These are phyloP conservation scores for Westerdykella aurantiaca DNA, from an alignment of 2,329 filamentous ascomycete species.

Conservation along the genomic window DNA sequence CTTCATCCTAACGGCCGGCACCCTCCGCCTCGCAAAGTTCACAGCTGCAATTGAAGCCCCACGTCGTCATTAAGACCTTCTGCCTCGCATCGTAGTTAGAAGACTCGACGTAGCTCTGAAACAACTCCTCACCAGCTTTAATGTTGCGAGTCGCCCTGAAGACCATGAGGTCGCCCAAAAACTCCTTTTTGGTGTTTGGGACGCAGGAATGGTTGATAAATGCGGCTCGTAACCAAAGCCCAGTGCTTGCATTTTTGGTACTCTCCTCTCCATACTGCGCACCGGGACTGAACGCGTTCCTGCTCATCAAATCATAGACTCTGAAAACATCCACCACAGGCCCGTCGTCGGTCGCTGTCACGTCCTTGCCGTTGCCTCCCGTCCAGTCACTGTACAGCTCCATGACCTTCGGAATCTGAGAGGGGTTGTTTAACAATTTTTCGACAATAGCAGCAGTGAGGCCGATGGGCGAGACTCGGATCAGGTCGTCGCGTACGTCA, in stretches of 20 bases:
- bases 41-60: slow-evolving; percentile 42
- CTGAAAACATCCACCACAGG: slow-evolving; percentile 48
- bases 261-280: slow-evolving; percentile 20
- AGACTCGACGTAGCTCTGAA: slow-evolving; percentile 23
- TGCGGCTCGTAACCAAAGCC: slow-evolving; percentile 39
- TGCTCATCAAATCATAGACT: slow-evolving; percentile 39
- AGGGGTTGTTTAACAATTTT: slow-evolving; percentile 45
- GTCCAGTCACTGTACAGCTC: slow-evolving; percentile 30
- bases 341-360: slow-evolving; percentile 30
- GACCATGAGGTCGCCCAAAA: slow-evolving; percentile 36
- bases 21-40: slow-evolving; percentile 35
- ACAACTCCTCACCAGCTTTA: slow-evolving; percentile 18
- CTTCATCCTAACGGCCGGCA: slow-evolving; percentile 15
- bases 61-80: slow-evolving; percentile 25
- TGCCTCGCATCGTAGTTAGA: slow-evolving; percentile 33
- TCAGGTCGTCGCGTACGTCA: slow-evolving; percentile 36
- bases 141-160: slow-evolving; percentile 38
- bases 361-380: slow-evolving; percentile 34
- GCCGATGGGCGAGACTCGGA: slow-evolving; percentile 20
- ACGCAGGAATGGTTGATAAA: slow-evolving; percentile 45
- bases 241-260: slow-evolving; percentile 23
- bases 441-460: slow-evolving; percentile 33
- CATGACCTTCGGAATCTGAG: slow-evolving; percentile 29
- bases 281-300: slow-evolving; percentile 44
- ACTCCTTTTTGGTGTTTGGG: slow-evolving; percentile 38